Evolutionary conservation across 108 stramenopile genomes (phyloP).

Genomic region (Epithemia pelagica): DNA sequence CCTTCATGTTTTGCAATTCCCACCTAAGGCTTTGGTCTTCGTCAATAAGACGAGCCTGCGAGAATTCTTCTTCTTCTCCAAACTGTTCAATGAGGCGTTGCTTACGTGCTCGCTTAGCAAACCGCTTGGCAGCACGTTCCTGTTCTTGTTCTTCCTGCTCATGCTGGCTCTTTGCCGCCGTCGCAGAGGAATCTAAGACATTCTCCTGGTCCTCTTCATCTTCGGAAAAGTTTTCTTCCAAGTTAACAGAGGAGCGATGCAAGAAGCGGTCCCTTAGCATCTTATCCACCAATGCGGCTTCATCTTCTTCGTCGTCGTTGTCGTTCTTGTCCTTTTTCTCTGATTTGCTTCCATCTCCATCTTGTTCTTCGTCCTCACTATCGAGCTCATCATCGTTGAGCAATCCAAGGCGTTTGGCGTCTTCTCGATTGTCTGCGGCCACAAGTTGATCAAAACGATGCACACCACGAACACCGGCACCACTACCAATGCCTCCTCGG

Average conservation of each 20-base stretch:
- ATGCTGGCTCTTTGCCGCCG: constrained; percentile 14
- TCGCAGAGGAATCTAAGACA: constrained; percentile 18
- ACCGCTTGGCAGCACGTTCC: constrained; percentile 72
- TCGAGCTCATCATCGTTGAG: constrained; percentile 84
- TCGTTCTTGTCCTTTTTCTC: constrained; percentile 37
- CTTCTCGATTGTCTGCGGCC: constrained; percentile 80
- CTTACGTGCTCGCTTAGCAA: constrained; percentile 79
- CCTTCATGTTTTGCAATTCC: constrained; percentile 73
- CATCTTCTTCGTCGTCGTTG: constrained; percentile 73
- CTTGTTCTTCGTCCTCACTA: constrained; percentile 67
- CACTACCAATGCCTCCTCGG: constrained; percentile 72
- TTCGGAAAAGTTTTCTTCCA: constrained; percentile 71
- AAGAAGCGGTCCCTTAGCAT: constrained; percentile 80
- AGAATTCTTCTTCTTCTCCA: constrained; percentile 86
- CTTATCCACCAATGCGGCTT: constrained; percentile 69
- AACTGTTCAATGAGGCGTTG: constrained; percentile 77
- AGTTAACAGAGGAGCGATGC: constrained; percentile 43
- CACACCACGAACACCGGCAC: constrained; percentile 68
- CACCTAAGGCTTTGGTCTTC: constrained; percentile 65
- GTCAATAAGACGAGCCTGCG: constrained; percentile 74
- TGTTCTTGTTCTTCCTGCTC: constrained; percentile 74
- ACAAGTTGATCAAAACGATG: constrained; percentile 79
- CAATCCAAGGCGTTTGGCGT: constrained; percentile 76
- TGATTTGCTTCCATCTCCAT: constrained; percentile 77
- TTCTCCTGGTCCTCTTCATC: constrained; percentile 51